Percentiles rank a stretch among this genome's conserved stretches.
phyloP scores from a whole-genome alignment of 495 filamentous ascomycete species.

The Aspergillus incahuasiensis region DNA sequence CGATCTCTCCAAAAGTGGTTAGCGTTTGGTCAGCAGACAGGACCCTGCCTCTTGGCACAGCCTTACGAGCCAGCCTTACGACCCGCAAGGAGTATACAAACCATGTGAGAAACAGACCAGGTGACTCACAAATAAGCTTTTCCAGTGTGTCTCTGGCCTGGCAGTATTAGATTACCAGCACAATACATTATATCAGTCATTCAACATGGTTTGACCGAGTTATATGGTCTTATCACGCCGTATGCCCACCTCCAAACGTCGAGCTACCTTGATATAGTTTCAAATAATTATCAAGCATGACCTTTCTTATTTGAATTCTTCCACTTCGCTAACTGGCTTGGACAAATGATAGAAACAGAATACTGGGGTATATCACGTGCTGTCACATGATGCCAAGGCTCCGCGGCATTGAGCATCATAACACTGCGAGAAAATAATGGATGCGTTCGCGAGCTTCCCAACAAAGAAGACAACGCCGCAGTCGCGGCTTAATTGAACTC shows the following conservation, averaged over 20 bases:
- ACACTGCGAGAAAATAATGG: slow-evolving; percentile 4
- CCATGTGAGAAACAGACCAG: not conserved
- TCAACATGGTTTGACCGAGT: too few species aligned
- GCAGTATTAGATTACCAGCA: too few species aligned
- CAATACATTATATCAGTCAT: too few species aligned
- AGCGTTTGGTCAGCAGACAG: not conserved
- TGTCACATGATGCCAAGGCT: slow-evolving; percentile 9
- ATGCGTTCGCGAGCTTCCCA: slow-evolving; percentile 4
- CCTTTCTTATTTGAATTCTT: too few species aligned
- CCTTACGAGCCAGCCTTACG: not conserved
- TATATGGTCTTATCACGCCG: too few species aligned
- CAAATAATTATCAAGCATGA: too few species aligned
- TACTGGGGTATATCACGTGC: not conserved
- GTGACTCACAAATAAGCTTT: too few species aligned
- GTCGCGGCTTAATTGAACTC: not conserved
- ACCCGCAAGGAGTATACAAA: not conserved
- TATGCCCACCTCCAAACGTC: too few species aligned
- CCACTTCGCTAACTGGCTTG: too few species aligned
- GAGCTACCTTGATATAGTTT: too few species aligned
- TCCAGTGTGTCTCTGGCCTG: too few species aligned
- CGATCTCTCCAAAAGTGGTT: slow-evolving; percentile 6
- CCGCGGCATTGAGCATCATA: slow-evolving; percentile 10
- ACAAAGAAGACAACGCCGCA: not conserved
- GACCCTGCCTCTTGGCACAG: not conserved
- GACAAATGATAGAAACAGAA: too few species aligned